Evolutionary conservation across 805 yeast species (phyloP).

Genomic region (Candida silvicultrix): DNA sequence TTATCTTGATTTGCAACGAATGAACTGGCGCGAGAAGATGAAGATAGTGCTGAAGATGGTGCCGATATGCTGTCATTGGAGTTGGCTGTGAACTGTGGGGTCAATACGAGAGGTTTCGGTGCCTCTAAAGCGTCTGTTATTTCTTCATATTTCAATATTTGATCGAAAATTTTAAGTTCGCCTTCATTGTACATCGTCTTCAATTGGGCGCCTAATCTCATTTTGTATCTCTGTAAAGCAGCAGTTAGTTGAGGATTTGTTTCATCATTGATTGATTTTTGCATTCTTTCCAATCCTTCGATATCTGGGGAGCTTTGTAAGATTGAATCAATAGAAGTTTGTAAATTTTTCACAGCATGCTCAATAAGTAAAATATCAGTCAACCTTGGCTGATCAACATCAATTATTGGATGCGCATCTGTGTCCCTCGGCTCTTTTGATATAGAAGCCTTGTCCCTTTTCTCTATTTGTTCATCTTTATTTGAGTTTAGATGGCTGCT

Average conservation of each 20-base stretch:
- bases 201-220: slow-evolving; percentile 54
- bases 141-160: slow-evolving; percentile 38
- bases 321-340: slow-evolving; percentile 44
- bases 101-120: background rate
- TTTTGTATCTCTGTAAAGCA: slow-evolving; percentile 45
- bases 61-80: background rate
- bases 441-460: background rate
- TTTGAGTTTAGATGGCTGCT: no score
- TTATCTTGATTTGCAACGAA: slow-evolving; percentile 18
- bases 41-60: background rate
- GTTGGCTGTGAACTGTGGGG: background rate
- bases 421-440: background rate
- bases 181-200: slow-evolving; percentile 46
- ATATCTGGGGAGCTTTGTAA: slow-evolving; percentile 51
- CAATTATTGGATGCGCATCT: background rate
- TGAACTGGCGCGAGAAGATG: background rate
- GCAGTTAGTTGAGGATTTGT: slow-evolving; percentile 33
- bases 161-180: slow-evolving; percentile 47
- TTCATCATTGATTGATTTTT: slow-evolving; percentile 26
- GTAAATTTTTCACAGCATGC: slow-evolving; percentile 45
- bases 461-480: background rate
- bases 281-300: slow-evolving; percentile 30
- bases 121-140: background rate
- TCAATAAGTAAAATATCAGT: slow-evolving; percentile 33
- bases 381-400: slow-evolving; percentile 4